phyloP scores from a whole-genome alignment of 2,329 filamentous ascomycete species.

The Cladosporium colombiae region DNA sequence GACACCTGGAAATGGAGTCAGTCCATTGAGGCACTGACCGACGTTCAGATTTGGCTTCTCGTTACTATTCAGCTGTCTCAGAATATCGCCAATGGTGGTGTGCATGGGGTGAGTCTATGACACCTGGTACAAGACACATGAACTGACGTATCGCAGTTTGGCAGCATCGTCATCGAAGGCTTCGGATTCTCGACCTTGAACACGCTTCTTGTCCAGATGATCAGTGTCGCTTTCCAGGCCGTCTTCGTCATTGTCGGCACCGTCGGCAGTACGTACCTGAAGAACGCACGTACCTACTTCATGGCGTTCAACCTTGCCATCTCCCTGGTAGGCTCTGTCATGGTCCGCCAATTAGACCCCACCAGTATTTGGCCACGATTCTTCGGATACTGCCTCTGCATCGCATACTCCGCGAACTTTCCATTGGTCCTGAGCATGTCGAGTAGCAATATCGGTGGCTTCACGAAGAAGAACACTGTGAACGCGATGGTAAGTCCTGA shows the following conservation, averaged over 20 bases:
- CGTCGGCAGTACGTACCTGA: neutral
- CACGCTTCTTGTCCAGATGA: conserved; percentile 56
- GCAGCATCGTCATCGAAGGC: conserved; percentile 59
- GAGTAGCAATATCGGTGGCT: neutral
- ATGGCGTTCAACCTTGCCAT: neutral
- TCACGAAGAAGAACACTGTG: conserved; percentile 2
- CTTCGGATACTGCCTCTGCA: neutral
- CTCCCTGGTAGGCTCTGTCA: neutral
- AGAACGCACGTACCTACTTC: neutral
- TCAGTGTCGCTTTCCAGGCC: neutral
- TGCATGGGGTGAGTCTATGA: neutral
- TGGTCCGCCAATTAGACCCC: neutral
- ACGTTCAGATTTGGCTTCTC: conserved; percentile 63
- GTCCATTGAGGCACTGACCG: conserved; percentile 55
- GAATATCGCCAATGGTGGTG: conserved; percentile 55
- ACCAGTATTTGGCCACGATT: neutral
- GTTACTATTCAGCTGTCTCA: conserved; percentile 48
- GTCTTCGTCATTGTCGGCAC: conserved; percentile 1
- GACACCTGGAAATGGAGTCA: conserved; percentile 54
- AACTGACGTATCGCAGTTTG: conserved; percentile 42
- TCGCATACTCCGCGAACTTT: neutral
- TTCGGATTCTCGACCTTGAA: conserved; percentile 58
- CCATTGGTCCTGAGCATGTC: neutral
- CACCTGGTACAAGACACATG: too few species aligned
- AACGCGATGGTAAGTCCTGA: neutral